Conservation (phyloP, 148 eudicot species). For the Dianthus caryophyllus region DNA sequence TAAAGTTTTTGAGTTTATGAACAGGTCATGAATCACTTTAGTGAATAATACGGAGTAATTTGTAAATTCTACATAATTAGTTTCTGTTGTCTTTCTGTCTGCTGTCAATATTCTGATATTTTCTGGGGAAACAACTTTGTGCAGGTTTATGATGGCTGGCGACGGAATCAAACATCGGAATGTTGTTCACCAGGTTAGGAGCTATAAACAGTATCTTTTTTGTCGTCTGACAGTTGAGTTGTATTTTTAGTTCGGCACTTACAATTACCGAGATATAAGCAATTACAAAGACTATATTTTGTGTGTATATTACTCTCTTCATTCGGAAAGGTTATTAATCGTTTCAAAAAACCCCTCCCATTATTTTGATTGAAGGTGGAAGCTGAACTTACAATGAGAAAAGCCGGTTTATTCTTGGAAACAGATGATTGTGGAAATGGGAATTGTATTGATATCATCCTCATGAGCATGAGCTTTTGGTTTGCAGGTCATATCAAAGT, state of each 20-base stretch:
- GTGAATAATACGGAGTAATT: background rate
- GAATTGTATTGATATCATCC: background rate
- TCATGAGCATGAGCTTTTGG: conserved; percentile 16
- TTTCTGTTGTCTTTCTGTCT: background rate
- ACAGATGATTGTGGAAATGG: background rate
- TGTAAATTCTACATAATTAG: background rate
- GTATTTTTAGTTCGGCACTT: background rate
- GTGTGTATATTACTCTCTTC: no score
- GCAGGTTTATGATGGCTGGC: conserved; percentile 90
- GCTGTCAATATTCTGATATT: background rate
- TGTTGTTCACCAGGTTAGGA: conserved; percentile 61
- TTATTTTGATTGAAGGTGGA: background rate
- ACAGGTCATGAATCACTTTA: background rate
- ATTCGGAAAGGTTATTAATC: no score
- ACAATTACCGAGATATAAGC: no score
- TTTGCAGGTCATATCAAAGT: conserved; percentile 57
- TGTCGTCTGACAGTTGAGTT: background rate
- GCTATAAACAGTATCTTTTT: background rate
- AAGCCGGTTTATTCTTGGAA: background rate
- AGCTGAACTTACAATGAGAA: background rate
- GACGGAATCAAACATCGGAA: conserved; percentile 78
- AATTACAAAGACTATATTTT: no score
- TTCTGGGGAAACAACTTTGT: conserved; percentile 13
- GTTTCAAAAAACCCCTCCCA: no score
- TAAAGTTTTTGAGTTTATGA: background rate